phyloP scores from a whole-genome alignment of 2,329 filamentous ascomycete genomes.

The Nannizziopsis barbatae region DNA sequence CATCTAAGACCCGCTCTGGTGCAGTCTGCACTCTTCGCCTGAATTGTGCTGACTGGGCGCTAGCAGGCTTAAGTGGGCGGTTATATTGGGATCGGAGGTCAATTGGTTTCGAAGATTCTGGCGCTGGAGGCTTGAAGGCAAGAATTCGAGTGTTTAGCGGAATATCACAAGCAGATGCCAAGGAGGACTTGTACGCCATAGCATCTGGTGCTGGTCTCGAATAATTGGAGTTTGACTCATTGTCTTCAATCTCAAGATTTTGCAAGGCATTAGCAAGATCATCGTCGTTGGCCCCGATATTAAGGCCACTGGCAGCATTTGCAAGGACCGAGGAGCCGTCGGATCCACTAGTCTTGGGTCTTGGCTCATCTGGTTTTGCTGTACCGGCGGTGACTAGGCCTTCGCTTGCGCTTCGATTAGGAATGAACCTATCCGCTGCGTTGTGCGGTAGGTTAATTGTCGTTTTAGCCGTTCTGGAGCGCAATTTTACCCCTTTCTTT shows the following conservation, averaged over 20 bases:
- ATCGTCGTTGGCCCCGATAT: constrained; percentile 48
- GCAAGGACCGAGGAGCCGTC: constrained; percentile 69
- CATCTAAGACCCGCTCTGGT: constrained; percentile 90
- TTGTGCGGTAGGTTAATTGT: constrained; percentile 58
- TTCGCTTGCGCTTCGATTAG: constrained; percentile 82
- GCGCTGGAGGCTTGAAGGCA: constrained; percentile 95
- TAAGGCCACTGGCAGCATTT: constrained; percentile 57
- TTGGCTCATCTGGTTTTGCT: constrained; percentile 71
- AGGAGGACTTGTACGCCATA: constrained; percentile 80
- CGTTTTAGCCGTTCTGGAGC: constrained; percentile 45
- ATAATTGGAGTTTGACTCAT: constrained; percentile 50
- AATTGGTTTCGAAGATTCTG: constrained; percentile 95
- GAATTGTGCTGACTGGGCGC: constrained; percentile 67
- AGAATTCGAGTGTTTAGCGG: constrained; percentile 90
- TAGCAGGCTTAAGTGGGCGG: constrained; percentile 73
- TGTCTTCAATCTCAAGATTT: constrained; percentile 63
- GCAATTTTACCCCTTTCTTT: constrained; percentile 37
- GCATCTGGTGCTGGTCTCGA: constrained; percentile 75
- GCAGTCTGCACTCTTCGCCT: constrained; percentile 86
- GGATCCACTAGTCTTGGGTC: constrained; percentile 57
- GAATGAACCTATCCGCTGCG: constrained; percentile 85
- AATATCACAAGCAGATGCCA: constrained; percentile 84
- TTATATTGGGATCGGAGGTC: constrained; percentile 98
- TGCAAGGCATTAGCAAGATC: constrained; percentile 72
- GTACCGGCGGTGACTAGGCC: constrained; percentile 71